phyloP scores from a whole-genome alignment of 306 rosid species.

The barrel medic (Medicago truncatula) region MtrunA17r5.0-ANR NC_053049.1:44118501-44119000 shows the following conservation, averaged over 20 bases:
- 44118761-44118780: constrained; percentile 29
- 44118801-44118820: constrained; percentile 43
- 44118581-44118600: constrained; percentile 57
- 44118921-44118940: constrained; percentile 22
- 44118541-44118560: constrained; percentile 85
- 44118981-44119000: constrained; percentile 18
- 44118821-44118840: constrained; percentile 49
- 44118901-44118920: constrained; percentile 31
- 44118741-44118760: constrained; percentile 31
- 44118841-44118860: constrained; percentile 47
- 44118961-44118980: constrained; percentile 20
- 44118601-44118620: constrained; percentile 45
- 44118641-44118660: constrained; percentile 53
- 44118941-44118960: constrained; percentile 32
- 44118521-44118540: constrained; percentile 58
- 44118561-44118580: constrained; percentile 73
- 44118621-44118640: constrained; percentile 54
- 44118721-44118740: constrained; percentile 46
- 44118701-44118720: constrained; percentile 51
- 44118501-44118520: constrained; percentile 44
- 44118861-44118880: constrained; percentile 55
- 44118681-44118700: constrained; percentile 84
- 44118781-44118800: constrained; percentile 42
- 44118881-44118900: constrained; percentile 28
- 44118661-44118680: constrained; percentile 63